Evolutionary conservation across 2,329 filamentous ascomycete species (phyloP).

Genomic region (Periconia sp.): DNA sequence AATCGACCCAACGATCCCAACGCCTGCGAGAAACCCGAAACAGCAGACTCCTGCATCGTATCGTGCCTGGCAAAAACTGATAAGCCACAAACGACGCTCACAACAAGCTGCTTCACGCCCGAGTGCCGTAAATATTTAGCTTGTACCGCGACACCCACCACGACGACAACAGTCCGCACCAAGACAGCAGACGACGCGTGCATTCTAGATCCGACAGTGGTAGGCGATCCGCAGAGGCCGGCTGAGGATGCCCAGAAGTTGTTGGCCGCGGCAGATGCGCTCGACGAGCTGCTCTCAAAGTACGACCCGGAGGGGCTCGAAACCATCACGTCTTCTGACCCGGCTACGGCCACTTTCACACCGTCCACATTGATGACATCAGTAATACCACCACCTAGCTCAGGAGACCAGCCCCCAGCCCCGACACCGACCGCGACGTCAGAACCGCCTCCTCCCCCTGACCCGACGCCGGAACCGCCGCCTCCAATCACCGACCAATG

Average conservation of each 20-base stretch:
- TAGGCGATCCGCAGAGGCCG: neutral
- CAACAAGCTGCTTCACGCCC: conserved; percentile 6
- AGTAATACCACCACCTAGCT: neutral
- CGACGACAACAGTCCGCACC: conserved; percentile 2
- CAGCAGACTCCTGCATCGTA: conserved; percentile 6
- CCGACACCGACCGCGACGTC: neutral
- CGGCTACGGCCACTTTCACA: neutral
- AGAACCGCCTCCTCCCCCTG: conserved; percentile 4
- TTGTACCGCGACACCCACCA: conserved; percentile 2
- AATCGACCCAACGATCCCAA: neutral
- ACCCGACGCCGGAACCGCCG: neutral
- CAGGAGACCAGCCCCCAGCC: conserved; percentile 2
- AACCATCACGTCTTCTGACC: neutral
- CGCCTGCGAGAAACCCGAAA: conserved; percentile 3
- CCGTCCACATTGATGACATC: conserved; percentile 1
- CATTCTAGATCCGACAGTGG: neutral
- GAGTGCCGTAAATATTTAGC: conserved; percentile 1
- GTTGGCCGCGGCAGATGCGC: neutral
- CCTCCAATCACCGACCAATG: neutral
- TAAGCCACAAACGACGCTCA: neutral
- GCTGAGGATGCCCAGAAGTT: neutral
- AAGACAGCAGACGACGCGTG: neutral
- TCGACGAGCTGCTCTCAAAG: neutral
- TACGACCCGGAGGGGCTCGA: neutral
- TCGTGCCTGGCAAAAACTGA: conserved; percentile 5